A percentile compares a stretch with the other conserved stretches of the same genome.
Evolutionary conservation across 805 yeast species (phyloP).

Genomic region (Komagataella pastoris): DNA sequence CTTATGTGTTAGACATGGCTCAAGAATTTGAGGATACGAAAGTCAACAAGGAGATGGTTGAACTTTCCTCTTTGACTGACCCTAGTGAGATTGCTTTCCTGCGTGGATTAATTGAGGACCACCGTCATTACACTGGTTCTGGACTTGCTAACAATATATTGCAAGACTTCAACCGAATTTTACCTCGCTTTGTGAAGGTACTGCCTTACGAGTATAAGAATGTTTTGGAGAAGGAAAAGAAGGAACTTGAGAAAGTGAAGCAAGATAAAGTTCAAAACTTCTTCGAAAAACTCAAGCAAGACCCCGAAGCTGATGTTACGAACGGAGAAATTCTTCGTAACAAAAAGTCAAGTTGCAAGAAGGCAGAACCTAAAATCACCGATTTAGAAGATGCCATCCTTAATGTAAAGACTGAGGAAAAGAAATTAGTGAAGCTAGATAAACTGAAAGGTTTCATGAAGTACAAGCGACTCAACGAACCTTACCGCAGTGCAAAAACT

Average conservation of each 20-base stretch:
- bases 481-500: constrained; percentile 62
- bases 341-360: constrained; percentile 17
- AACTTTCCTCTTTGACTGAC: constrained; percentile 61
- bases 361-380: constrained; percentile 66
- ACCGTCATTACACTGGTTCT: constrained; percentile 88
- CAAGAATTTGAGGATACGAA: constrained; percentile 67
- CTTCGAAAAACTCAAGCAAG: constrained; percentile 63
- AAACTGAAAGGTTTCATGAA: constrained; percentile 87
- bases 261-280: constrained; percentile 51
- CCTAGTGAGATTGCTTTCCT: constrained; percentile 90
- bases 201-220: constrained; percentile 85
- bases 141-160: constrained; percentile 77
- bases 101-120: constrained; percentile 88
- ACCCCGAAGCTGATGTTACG: constrained; percentile 75
- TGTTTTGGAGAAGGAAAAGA: constrained; percentile 70
- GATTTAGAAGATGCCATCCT: constrained; percentile 84
- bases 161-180: constrained; percentile 75
- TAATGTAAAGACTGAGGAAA: constrained; percentile 52
- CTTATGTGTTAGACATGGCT: constrained; percentile 90
- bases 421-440: constrained; percentile 55
- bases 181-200: constrained; percentile 86
- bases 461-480: constrained; percentile 80
- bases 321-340: constrained; percentile 72
- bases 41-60: constrained; percentile 75
- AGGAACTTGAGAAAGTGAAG: constrained; percentile 48